Evolutionary conservation across 2,329 filamentous ascomycete species (phyloP).

Genomic region (Neoarthrinium moseri): DNA sequence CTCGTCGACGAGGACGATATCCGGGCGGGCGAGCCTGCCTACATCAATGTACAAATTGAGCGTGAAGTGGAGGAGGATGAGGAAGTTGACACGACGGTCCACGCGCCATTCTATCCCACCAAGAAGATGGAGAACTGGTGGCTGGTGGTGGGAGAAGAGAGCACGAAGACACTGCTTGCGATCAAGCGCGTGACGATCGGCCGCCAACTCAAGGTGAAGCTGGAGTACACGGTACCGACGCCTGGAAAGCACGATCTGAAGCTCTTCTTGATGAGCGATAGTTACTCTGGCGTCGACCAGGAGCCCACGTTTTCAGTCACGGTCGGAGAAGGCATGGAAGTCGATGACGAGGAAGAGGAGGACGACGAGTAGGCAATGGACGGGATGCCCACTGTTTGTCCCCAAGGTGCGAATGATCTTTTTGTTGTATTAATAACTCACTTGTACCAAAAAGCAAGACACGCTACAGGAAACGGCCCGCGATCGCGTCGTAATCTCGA

Average conservation of each 20-base stretch:
- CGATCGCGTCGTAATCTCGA: too few species aligned
- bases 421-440: constrained; percentile 25
- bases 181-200: constrained; percentile 94
- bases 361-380: constrained; percentile 41
- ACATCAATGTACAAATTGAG: constrained; percentile 80
- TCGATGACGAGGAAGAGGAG: constrained; percentile 83
- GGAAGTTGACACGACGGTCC: constrained; percentile 78
- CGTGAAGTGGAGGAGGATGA: constrained; percentile 74
- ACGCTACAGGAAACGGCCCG: too few species aligned
- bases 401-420: constrained; percentile 20
- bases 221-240: constrained; percentile 86
- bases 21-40: constrained; percentile 75
- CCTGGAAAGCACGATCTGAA: constrained; percentile 85
- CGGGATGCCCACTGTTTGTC: constrained; percentile 6
- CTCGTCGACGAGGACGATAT: constrained; percentile 79
- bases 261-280: constrained; percentile 94
- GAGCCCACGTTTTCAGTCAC: constrained; percentile 84
- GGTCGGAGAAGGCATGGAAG: constrained; percentile 90
- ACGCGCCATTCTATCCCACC: constrained; percentile 89
- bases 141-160: constrained; percentile 93
- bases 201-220: constrained; percentile 69
- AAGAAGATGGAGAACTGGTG: constrained; percentile 99
- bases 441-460: constrained; percentile 30
- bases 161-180: constrained; percentile 79
- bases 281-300: constrained; percentile 95